Evolutionary conservation across 495 filamentous ascomycete genomes (phyloP), one percentile per base, ranked within the genome.

Genomic region (Jackrogersella minutella): DNA sequence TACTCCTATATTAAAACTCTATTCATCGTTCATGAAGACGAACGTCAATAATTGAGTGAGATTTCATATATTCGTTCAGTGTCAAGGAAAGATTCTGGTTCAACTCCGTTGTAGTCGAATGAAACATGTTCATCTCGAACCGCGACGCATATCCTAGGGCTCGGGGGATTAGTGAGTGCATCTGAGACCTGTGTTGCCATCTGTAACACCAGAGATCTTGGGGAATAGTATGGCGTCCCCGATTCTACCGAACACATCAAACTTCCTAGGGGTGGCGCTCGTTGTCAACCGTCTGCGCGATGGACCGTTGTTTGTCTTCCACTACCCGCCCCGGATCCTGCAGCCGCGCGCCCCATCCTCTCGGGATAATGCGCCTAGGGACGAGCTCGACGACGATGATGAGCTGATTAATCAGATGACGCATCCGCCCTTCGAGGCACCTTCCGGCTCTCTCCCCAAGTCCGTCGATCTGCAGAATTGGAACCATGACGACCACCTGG

Each of bases 251-350:
- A 81, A 74, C 68, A 70, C 77, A 1, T 80, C 80, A 37, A 86
- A 86, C 69, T 78, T 86, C 64, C 86, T 90, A 66, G 89, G 93
- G 36, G 85, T 96, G 61, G 91, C 91, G 4, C 84, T 96, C 37
- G 86, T 97, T 33, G 89, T 97, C 65, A 88, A 91, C 52, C 86
- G 91, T 59, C 91, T 92, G 5, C 87, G 88, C 52, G 89, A 91
- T 64, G 93, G 93, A 5, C 91, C 93, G 22, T 84, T 86, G 44
- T 90, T 96, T 73, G 89, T 96, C 70, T 97, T 96, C 81, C 93
- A 97, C 80, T 96, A 96, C 73, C 93, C 93, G 11, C 86, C 77
- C 11, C 71, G 71, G 16, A 75, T 81, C 10, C 68, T 69, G 49
- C 75, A 76, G 31, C 68, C 73, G 61, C 56, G 61, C 30, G 52